These are phyloP conservation scores for Coprinopsis sp. DNA, from an alignment of 768 basidiomycete species.

Conservation along the genomic window DNA sequence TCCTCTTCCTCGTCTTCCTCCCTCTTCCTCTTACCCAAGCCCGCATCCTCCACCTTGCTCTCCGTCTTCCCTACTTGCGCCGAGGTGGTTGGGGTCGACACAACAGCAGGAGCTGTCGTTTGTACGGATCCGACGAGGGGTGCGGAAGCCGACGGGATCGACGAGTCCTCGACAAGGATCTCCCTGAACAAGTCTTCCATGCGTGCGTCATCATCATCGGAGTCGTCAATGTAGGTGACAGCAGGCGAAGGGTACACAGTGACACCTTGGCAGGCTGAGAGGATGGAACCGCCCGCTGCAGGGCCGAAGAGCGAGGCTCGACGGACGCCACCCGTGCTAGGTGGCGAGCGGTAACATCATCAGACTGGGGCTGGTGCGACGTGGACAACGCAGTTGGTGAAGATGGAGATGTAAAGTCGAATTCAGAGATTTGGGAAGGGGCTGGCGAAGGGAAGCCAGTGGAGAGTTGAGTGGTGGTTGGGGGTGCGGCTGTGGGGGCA, in stretches of 20 bases:
- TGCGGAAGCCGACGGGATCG: constrained; percentile 25
- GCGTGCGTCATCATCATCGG: constrained; percentile 50
- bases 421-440: constrained; percentile 34
- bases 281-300: constrained; percentile 78
- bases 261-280: constrained; percentile 18
- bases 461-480: constrained; percentile 16
- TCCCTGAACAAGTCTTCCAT: constrained; percentile 70
- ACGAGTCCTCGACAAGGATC: constrained; percentile 50
- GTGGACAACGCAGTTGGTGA: constrained; percentile 24
- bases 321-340: constrained; percentile 96
- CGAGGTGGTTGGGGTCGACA: constrained; percentile 13
- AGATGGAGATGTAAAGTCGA: constrained; percentile 21
- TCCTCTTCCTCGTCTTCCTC: constrained; percentile 11
- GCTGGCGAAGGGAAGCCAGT: constrained; percentile 38
- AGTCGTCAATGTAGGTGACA: constrained; percentile 17
- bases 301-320: constrained; percentile 66
- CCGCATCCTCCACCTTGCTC: background rate
- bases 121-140: constrained; percentile 6
- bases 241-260: constrained; percentile 20
- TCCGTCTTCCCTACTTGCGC: constrained; percentile 17
- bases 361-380: constrained; percentile 33
- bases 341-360: constrained; percentile 80
- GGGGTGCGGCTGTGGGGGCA: constrained; percentile 14
- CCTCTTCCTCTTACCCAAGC: constrained; percentile 10
- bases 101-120: constrained; percentile 15